Base-by-base conservation (phyloP, 352 stramenopile species). In the Phytophthora pistaciae region DNA sequence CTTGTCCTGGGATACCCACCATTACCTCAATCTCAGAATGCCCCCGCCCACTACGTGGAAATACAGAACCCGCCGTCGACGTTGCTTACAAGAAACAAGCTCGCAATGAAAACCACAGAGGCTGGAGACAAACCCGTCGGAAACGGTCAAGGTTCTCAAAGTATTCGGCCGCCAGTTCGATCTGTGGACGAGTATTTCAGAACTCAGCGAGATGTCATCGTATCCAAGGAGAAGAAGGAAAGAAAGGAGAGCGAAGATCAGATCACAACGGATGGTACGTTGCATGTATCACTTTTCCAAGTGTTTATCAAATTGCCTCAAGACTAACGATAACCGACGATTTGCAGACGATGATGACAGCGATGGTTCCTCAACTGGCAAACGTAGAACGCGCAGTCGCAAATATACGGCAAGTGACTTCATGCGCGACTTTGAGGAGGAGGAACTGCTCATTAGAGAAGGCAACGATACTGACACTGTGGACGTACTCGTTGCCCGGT, bases 381-480 rank as follows among this genome's bases (percentile, higher is more conserved):
- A 69, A 9, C 64, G 64, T 18, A 63, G 80, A 25, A 78, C 77
- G 20, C 74, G 79, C 40, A 88, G 77, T 77, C 79, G 82, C 10
- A 91, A 92, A 63, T 92, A 94, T 75, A 89, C 85, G 14, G 73
- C 83, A 58, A 93, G 78, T 66, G 85, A 93, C 58, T 93, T 93
- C 33, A 91, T 92, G 83, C 83, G 84, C 46, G 87, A 94, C 52
- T 91, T 94, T 64, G 84, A 91, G 58, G 87, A 92, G 55, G 82
- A 94, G 67, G 80, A 93, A 29, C 68, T 68, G 20, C 42, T 84
- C 11, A 23, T 81, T 5, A 60, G 59, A 7, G 77, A 84, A 69
- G 66, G 76, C 42, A 65, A 70, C n/a, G 48, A 62, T 36, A 48
- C 62, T 38, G 48, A 72, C 2, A 55, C 56, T 29, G 67, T 68